Base-by-base conservation (phyloP, 2,329 filamentous ascomycete species). In the Chalara sp. region DNA sequence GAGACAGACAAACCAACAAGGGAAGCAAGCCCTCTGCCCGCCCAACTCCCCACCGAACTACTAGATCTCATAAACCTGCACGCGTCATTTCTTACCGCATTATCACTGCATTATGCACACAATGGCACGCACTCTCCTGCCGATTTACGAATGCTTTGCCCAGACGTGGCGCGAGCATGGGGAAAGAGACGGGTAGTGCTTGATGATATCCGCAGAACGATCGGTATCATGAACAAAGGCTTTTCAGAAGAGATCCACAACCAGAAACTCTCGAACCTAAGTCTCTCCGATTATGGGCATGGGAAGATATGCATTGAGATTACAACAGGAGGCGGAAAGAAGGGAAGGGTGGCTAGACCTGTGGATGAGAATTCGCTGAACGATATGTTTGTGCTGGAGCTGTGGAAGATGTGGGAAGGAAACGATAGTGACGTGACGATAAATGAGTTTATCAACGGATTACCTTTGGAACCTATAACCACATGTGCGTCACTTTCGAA, bases 91-190 rank as follows among this genome's bases (percentile, higher is more conserved):
- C 72, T 88, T 52, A 83, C 83, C 61, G 82, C 85, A 0, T 70
- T 89, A 29, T 77, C 79, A 0, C 69, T 90, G 7, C 84, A 89
- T 61, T 77, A 81, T 53, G 83, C 83, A 1, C 86, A 91, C 67
- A 81, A 85, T 65, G 83, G 84, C 53, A 70, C 72, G 32, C 71
- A 75, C 44, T 73, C 79, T 0, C 83, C 87, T 0, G 78, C 83
- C 29, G 84, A 89, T 60, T 66, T 89, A 43, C 72, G 75, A 35
- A 70, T 74, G 32, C 72, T 90, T 35, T 74, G 78, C 33, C 80
- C 80, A 7, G 76, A 81, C 51, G 73, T 88, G 40, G 79, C 84
- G 10, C 77, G 81, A 56, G 72, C 83, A 37, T 91, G 86, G 86
- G 84, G 85, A 53, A 89, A 86, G 69, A 76, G 85, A 32, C 75